Percentiles rank a stretch among this genome's conserved stretches.
phyloP scores from a whole-genome alignment of 441 rosid genomes.

The Macaranga tanarius region DNA sequence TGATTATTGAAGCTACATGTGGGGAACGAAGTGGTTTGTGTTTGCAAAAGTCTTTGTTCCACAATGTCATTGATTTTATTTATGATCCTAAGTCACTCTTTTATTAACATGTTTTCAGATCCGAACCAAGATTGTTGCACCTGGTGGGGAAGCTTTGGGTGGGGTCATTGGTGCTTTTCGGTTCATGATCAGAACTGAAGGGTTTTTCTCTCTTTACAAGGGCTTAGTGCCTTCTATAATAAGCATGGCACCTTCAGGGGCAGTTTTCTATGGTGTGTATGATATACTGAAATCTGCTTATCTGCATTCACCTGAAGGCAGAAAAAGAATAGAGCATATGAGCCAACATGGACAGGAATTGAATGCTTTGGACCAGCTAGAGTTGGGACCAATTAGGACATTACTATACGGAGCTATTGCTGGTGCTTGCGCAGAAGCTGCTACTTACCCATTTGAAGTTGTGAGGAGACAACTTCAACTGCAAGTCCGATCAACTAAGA shows the following conservation, averaged over 20 bases:
- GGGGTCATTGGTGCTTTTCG: slow-evolving; percentile 70
- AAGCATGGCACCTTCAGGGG: slow-evolving; percentile 81
- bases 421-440: slow-evolving; percentile 86
- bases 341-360: slow-evolving; percentile 52
- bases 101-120: slow-evolving; percentile 40
- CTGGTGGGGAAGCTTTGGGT: slow-evolving; percentile 81
- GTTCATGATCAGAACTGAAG: slow-evolving; percentile 65
- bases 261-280: slow-evolving; percentile 76
- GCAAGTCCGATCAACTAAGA: slow-evolving; percentile 54
- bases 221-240: slow-evolving; percentile 69
- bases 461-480: slow-evolving; percentile 78
- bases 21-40: slow-evolving; percentile 1
- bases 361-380: slow-evolving; percentile 67
- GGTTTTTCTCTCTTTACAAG: slow-evolving; percentile 80
- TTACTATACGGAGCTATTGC: slow-evolving; percentile 72
- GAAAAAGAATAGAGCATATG: slow-evolving; percentile 59
- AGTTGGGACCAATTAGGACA: slow-evolving; percentile 75
- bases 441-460: slow-evolving; percentile 81
- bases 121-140: slow-evolving; percentile 74
- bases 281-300: slow-evolving; percentile 72
- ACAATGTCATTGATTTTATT: neutral
- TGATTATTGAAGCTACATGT: neutral
- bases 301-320: slow-evolving; percentile 67
- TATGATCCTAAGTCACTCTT: neutral
- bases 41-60: slow-evolving; percentile 8